Evolutionary conservation across 352 stramenopile genomes (phyloP).

Genomic region (Lagenidium giganteum): DNA sequence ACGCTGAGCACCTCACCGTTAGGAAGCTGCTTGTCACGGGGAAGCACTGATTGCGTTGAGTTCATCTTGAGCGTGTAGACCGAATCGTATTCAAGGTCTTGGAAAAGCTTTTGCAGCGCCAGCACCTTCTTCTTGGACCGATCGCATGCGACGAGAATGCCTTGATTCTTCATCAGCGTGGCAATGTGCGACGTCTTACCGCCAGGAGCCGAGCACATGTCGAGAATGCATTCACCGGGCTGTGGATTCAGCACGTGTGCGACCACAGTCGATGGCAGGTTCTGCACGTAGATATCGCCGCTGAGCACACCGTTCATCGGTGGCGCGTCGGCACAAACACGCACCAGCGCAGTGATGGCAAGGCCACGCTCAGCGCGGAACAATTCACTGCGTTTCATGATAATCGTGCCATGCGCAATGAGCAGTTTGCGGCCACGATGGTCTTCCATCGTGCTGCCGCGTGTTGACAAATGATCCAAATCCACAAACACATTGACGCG

Average conservation of each 20-base stretch:
- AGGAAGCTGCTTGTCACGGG: constrained; percentile 26
- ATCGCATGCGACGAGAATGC: constrained; percentile 78
- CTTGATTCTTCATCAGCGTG: constrained; percentile 85
- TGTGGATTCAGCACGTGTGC: constrained; percentile 79
- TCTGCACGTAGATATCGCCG: constrained; percentile 86
- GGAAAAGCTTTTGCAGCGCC: constrained; percentile 60
- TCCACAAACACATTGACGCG: constrained; percentile 77
- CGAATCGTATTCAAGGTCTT: constrained; percentile 35
- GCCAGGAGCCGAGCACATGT: constrained; percentile 91
- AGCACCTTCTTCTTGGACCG: constrained; percentile 82
- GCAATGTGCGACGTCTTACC: constrained; percentile 90
- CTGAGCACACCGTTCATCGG: constrained; percentile 79
- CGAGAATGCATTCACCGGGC: constrained; percentile 79
- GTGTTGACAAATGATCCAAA: constrained; percentile 58
- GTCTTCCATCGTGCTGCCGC: constrained; percentile 46
- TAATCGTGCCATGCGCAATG: constrained; percentile 50
- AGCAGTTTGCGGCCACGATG: constrained; percentile 77
- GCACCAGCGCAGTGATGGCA: constrained; percentile 43
- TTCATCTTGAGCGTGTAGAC: constrained; percentile 62
- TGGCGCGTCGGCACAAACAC: constrained; percentile 69
- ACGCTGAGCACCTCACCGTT: constrained; percentile 24
- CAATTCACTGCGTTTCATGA: constrained; percentile 61
- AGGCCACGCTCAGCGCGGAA: constrained; percentile 55
- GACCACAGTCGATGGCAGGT: constrained; percentile 87
- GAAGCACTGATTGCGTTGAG: constrained; percentile 73